Conservation (phyloP, 805 yeast species). For the Cyberlindnera nakhonratchasimensis region DNA sequence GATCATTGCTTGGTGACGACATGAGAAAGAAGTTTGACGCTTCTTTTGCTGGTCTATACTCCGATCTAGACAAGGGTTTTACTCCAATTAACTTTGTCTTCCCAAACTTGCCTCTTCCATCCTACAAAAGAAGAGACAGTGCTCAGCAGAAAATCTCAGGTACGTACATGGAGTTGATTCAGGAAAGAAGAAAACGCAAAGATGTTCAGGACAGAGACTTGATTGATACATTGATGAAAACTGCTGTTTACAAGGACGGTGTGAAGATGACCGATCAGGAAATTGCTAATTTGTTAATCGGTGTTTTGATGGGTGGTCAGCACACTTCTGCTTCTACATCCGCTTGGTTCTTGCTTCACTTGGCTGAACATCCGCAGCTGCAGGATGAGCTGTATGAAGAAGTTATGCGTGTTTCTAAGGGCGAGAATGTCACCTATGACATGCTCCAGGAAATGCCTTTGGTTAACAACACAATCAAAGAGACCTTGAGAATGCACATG, state of each 20-base stretch:
- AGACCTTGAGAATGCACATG: conserved; percentile 92
- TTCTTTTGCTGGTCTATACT: conserved; percentile 78
- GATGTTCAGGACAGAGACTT: conserved; percentile 85
- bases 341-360: conserved; percentile 89
- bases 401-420: conserved; percentile 59
- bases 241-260: conserved; percentile 89
- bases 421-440: conserved; percentile 71
- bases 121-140: conserved; percentile 76
- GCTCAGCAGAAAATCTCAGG: conserved; percentile 81
- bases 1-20: conserved; percentile 88
- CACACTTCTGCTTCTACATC: conserved; percentile 96
- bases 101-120: conserved; percentile 88
- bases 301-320: conserved; percentile 98
- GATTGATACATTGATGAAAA: conserved; percentile 80
- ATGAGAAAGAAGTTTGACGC: conserved; percentile 79
- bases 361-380: conserved; percentile 81
- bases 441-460: conserved; percentile 77
- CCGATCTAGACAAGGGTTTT: conserved; percentile 95
- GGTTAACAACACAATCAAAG: conserved; percentile 81
- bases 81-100: conserved; percentile 94
- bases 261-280: conserved; percentile 91
- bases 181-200: conserved; percentile 66
- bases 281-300: conserved; percentile 89
- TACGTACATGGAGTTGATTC: conserved; percentile 78
- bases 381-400: conserved; percentile 81